Evolutionary conservation across 106 monocot genomes (phyloP).

Genomic region (Hemerocallis citrina): DNA sequence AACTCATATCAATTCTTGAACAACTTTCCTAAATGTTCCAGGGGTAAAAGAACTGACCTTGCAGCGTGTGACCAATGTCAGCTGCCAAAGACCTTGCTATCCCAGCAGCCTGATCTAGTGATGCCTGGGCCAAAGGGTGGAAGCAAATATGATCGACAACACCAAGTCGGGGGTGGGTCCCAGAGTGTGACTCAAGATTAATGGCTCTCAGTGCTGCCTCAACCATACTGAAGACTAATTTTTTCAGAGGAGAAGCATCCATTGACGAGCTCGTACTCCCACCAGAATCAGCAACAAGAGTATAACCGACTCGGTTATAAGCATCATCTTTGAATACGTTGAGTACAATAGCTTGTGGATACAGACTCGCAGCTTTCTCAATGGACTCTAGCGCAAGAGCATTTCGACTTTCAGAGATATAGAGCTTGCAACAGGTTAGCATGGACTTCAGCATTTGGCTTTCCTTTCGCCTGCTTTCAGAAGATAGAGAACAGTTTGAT

Average conservation of each 20-base stretch:
- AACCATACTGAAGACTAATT: slow-evolving; percentile 57
- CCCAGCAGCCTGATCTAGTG: slow-evolving; percentile 35
- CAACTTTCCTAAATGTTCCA: not conserved
- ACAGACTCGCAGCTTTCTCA: slow-evolving; percentile 7
- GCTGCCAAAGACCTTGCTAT: slow-evolving; percentile 44
- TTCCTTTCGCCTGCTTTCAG: not conserved
- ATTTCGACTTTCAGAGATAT: slow-evolving; percentile 82
- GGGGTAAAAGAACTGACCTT: slow-evolving; percentile 28
- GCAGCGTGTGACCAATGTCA: slow-evolving; percentile 53
- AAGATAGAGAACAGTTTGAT: not conserved
- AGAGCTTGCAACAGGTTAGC: slow-evolving; percentile 80
- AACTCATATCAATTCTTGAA: too few relatives aligned
- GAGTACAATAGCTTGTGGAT: slow-evolving; percentile 28
- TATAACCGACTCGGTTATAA: slow-evolving; percentile 83
- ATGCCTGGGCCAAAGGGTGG: slow-evolving; percentile 41
- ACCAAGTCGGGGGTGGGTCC: slow-evolving; percentile 73
- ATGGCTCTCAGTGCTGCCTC: slow-evolving; percentile 36
- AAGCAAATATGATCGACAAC: slow-evolving; percentile 90
- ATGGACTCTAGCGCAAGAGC: slow-evolving; percentile 12
- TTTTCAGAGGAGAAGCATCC: slow-evolving; percentile 9
- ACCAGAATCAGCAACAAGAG: slow-evolving; percentile 41
- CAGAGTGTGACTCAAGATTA: slow-evolving; percentile 45
- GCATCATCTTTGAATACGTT: slow-evolving; percentile 69
- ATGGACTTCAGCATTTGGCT: slow-evolving; percentile 28
- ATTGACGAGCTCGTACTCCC: not conserved